Evolutionary conservation across 805 yeast genomes (phyloP).

Genomic region (Sugiyamaella marilandica): DNA sequence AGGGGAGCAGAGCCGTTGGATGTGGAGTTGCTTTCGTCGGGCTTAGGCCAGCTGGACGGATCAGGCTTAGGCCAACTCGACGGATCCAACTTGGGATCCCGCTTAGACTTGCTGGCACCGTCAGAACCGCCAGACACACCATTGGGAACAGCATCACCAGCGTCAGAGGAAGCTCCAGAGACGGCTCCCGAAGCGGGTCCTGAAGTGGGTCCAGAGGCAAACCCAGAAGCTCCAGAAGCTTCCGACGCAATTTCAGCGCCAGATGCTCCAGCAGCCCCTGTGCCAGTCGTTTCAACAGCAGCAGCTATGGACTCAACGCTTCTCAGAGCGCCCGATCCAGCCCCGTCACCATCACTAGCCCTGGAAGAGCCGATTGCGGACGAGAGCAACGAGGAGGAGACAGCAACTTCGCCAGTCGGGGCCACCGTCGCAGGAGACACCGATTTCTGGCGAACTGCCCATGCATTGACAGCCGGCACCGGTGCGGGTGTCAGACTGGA

Average conservation of each 20-base stretch:
- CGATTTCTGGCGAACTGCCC: slow-evolving; percentile 40
- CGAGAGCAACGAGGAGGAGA: slow-evolving; percentile 4
- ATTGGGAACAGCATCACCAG: neutral
- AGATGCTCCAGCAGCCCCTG: too few relatives aligned
- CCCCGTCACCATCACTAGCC: neutral
- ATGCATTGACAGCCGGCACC: slow-evolving; percentile 56
- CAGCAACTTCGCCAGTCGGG: slow-evolving; percentile 9
- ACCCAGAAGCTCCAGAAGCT: too few relatives aligned
- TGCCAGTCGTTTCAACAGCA: too few relatives aligned
- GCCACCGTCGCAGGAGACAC: neutral
- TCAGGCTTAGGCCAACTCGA: slow-evolving; percentile 18
- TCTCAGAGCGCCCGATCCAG: neutral
- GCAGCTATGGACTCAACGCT: neutral
- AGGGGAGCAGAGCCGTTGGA: neutral
- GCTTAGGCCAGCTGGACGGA: slow-evolving; percentile 24
- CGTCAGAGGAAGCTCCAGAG: too few relatives aligned
- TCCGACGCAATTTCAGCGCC: too few relatives aligned
- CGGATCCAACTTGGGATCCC: slow-evolving; percentile 13
- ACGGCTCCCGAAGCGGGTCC: too few relatives aligned
- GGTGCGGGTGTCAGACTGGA: slow-evolving; percentile 58
- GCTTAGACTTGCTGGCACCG: neutral
- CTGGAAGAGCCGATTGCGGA: slow-evolving; percentile 5
- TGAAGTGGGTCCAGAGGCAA: too few relatives aligned
- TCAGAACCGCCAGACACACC: too few relatives aligned
- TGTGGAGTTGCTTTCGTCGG: slow-evolving; percentile 14